phyloP scores from a whole-genome alignment of 1,284 basidiomycete genomes.

The Rhodotorula sp. region DNA sequence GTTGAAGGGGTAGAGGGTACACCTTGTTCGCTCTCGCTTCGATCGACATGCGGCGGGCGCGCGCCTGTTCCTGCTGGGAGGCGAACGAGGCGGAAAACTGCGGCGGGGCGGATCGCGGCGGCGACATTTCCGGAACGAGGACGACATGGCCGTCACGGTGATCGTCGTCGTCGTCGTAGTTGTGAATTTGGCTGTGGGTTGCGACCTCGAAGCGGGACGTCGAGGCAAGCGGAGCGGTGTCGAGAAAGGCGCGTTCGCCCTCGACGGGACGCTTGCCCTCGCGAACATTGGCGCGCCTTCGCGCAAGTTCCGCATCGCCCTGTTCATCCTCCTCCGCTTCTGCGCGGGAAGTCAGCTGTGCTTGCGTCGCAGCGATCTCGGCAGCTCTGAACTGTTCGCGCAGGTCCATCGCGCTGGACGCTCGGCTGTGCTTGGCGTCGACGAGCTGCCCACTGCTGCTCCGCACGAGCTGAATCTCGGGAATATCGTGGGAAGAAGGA shows the following conservation, averaged over 20 bases:
- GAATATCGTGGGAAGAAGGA: conserved; percentile 21
- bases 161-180: too few species aligned
- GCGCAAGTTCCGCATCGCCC: not conserved
- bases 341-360: conserved; percentile 5
- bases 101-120: conserved; percentile 23
- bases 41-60: not conserved
- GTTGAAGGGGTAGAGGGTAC: conserved; percentile 24
- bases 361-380: not conserved
- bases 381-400: conserved; percentile 31
- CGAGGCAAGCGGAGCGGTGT: not conserved
- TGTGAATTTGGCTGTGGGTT: not conserved
- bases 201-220: not conserved
- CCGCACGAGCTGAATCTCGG: conserved; percentile 25
- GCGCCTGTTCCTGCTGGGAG: conserved; percentile 9
- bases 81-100: conserved; percentile 14
- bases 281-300: conserved; percentile 8
- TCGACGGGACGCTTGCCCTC: conserved; percentile 23
- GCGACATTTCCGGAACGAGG: not conserved
- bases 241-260: not conserved
- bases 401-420: conserved; percentile 34
- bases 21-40: conserved; percentile 2
- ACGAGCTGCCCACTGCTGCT: conserved; percentile 27
- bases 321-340: not conserved
- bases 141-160: not conserved
- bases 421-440: conserved; percentile 17